Percentiles rank a stretch among this genome's conserved stretches.
These are phyloP conservation scores for Cryptococcus deneoformans DNA, from an alignment of 1,284 basidiomycete species.

Conservation along the genomic window DNA sequence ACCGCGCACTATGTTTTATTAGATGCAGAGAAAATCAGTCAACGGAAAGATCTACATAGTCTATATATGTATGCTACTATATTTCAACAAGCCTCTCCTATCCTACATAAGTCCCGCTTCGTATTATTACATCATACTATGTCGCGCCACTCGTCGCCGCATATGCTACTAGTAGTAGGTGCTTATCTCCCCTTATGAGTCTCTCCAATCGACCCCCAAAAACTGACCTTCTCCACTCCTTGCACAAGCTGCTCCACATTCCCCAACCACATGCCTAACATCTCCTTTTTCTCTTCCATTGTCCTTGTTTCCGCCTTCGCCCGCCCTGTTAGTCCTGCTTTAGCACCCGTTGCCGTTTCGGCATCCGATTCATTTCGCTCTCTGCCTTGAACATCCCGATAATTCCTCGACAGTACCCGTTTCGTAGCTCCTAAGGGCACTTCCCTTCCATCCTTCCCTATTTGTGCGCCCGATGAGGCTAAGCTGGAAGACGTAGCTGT, in stretches of 20 bases:
- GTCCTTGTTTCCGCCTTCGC: constrained; percentile 32
- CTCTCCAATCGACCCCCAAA: constrained; percentile 62
- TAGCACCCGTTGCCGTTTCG: no score
- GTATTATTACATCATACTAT: no score
- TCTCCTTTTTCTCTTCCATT: constrained; percentile 78
- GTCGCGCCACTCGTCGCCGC: no score
- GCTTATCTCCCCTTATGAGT: not conserved
- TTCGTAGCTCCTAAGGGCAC: constrained; percentile 16
- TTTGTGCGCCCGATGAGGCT: no score
- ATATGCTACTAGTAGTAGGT: not conserved
- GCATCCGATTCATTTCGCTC: no score
- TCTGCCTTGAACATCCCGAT: no score
- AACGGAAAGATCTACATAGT: no score
- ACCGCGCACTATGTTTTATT: no score
- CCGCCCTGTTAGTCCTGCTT: not conserved
- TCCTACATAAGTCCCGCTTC: no score
- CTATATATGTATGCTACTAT: no score
- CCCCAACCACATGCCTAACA: constrained; percentile 73
- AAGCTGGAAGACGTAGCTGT: not conserved
- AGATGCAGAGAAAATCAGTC: no score
- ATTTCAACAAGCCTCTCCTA: no score
- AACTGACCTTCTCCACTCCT: constrained; percentile 74
- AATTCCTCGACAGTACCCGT: constrained; percentile 18
- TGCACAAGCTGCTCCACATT: constrained; percentile 85
- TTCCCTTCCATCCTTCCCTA: constrained; percentile 2